A percentile compares a stretch with the other conserved stretches of the same genome.
Conservation (phyloP, 805 yeast species). For the Saccharomycodes ludwigii region DNA sequence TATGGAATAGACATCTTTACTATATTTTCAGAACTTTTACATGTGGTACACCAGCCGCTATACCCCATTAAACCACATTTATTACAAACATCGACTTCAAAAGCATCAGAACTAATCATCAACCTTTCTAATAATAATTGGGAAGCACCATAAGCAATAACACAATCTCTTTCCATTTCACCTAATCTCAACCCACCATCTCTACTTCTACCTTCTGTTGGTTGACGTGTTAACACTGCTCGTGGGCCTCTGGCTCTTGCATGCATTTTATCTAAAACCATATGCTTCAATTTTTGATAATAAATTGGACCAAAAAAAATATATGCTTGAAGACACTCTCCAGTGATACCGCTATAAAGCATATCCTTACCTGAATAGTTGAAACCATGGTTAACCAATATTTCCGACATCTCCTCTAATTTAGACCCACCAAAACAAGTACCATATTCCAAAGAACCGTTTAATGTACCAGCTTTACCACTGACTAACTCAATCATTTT, state of each 20-base stretch:
- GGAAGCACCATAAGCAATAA: slow-evolving; percentile 97
- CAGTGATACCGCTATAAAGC: slow-evolving; percentile 95
- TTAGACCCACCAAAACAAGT: slow-evolving; percentile 99
- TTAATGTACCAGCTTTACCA: slow-evolving; percentile 94
- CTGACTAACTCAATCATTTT: slow-evolving; percentile 94
- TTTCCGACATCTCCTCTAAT: slow-evolving; percentile 86
- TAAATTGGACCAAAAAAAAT: slow-evolving; percentile 98
- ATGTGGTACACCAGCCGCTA: slow-evolving; percentile 95
- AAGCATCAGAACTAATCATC: slow-evolving; percentile 95
- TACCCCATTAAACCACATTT: slow-evolving; percentile 95
- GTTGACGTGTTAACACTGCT: slow-evolving; percentile 95
- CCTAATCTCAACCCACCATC: slow-evolving; percentile 99
- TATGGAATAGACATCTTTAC: slow-evolving; percentile 95
- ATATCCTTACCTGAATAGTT: slow-evolving; percentile 94
- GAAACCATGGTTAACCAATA: slow-evolving; percentile 82
- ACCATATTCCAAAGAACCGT: slow-evolving; percentile 87
- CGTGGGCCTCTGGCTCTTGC: slow-evolving; percentile 99
- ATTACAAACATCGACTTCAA: slow-evolving; percentile 91
- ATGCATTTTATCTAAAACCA: slow-evolving; percentile 98
- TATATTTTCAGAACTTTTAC: slow-evolving; percentile 77
- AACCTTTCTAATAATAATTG: slow-evolving; percentile 85
- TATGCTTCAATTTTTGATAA: slow-evolving; percentile 95
- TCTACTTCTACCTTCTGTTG: slow-evolving; percentile 97
- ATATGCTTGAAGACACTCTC: slow-evolving; percentile 93
- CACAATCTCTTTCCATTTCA: slow-evolving; percentile 99